A percentile compares a stretch with the other conserved stretches of the same genome.
Evolutionary conservation across 2,329 filamentous ascomycete species (phyloP).

Genomic region (Sporothrix curviconia): DNA sequence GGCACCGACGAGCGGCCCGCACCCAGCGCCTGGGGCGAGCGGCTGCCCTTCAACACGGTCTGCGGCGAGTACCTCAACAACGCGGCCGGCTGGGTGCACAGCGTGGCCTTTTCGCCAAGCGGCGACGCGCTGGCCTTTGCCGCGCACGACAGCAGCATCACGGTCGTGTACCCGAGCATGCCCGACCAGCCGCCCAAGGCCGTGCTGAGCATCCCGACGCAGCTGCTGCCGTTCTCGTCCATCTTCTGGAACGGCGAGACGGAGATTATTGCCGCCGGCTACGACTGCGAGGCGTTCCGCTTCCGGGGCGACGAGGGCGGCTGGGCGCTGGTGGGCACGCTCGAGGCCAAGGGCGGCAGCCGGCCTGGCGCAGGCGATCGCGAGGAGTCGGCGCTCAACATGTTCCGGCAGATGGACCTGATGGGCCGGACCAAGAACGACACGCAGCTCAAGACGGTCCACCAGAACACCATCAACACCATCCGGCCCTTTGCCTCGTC

Average conservation of each 20-base stretch:
- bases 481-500: slow-evolving; percentile 67
- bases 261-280: slow-evolving; percentile 92
- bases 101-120: slow-evolving; percentile 84
- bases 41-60: slow-evolving; percentile 95
- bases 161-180: slow-evolving; percentile 86
- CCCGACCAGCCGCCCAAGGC: slow-evolving; percentile 86
- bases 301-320: slow-evolving; percentile 72
- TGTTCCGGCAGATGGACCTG: slow-evolving; percentile 98
- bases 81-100: slow-evolving; percentile 94
- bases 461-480: slow-evolving; percentile 92
- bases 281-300: slow-evolving; percentile 84
- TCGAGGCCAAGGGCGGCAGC: slow-evolving; percentile 65
- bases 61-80: slow-evolving; percentile 96
- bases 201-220: slow-evolving; percentile 83
- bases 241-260: slow-evolving; percentile 86
- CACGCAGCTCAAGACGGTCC: slow-evolving; percentile 87
- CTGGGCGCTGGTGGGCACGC: slow-evolving; percentile 75
- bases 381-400: slow-evolving; percentile 92
- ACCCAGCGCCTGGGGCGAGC: slow-evolving; percentile 86
- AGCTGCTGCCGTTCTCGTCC: slow-evolving; percentile 86
- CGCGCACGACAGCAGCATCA: slow-evolving; percentile 92
- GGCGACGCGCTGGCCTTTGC: slow-evolving; percentile 91
- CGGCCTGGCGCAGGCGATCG: slow-evolving; percentile 57
- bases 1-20: slow-evolving; percentile 82
- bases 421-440: slow-evolving; percentile 90